Percentiles rank a stretch among this genome's conserved stretches.
These are phyloP conservation scores for Pseudonitzschia multistriata DNA, from an alignment of 108 stramenopile genomes.

Conservation along the genomic window DNA sequence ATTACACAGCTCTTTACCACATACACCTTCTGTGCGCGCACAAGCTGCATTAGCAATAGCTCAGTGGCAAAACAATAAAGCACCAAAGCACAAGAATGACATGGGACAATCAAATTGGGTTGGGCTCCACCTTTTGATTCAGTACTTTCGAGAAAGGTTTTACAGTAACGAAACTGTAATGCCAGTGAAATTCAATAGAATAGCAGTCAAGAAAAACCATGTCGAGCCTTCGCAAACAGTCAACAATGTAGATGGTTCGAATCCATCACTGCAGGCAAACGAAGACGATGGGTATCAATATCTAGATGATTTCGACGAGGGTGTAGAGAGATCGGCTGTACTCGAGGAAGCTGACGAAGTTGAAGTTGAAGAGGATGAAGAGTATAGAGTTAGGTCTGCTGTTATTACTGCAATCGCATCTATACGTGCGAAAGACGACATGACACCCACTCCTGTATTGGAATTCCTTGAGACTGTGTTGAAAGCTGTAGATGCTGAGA, in stretches of 20 bases:
- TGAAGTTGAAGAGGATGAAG: conserved; percentile 87
- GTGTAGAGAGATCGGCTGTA: conserved; percentile 54
- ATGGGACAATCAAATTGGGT: conserved; percentile 71
- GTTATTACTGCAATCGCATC: conserved; percentile 78
- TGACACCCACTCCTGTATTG: conserved; percentile 66
- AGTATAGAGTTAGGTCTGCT: conserved; percentile 75
- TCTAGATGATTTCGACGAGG: conserved; percentile 63
- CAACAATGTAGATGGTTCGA: conserved; percentile 33
- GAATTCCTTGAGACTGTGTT: conserved; percentile 72
- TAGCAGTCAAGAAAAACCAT: conserved; percentile 71
- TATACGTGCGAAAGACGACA: conserved; percentile 80
- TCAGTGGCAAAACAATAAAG: conserved; percentile 91
- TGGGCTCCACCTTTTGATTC: conserved; percentile 71
- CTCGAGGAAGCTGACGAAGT: conserved; percentile 76
- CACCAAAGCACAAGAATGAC: conserved; percentile 59
- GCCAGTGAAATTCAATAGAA: conserved; percentile 73
- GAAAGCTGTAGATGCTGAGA: conserved; percentile 64
- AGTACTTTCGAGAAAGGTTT: conserved; percentile 82
- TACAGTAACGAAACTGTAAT: conserved; percentile 62
- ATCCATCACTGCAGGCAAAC: conserved; percentile 31
- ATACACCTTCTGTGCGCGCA: conserved; percentile 73
- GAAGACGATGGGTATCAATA: conserved; percentile 66
- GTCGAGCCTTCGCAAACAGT: conserved; percentile 35
- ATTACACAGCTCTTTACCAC: conserved; percentile 76
- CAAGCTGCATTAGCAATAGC: conserved; percentile 84